These are phyloP conservation scores for Ilyonectria mors-panacis DNA, from an alignment of 2,329 filamentous ascomycete species.

Conservation along the genomic window DNA sequence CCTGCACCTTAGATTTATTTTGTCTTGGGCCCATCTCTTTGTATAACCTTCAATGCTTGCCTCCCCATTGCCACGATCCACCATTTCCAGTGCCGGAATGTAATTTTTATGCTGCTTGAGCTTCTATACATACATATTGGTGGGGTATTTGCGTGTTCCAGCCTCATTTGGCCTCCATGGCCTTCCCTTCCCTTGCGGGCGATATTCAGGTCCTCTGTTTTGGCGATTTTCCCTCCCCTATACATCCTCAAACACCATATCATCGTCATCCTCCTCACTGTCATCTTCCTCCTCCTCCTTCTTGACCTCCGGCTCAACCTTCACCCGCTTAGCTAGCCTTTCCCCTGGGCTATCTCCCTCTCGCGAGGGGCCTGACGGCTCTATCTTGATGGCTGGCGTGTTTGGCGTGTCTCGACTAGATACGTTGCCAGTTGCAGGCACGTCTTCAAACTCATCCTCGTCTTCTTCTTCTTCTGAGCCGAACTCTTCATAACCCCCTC, in stretches of 20 bases:
- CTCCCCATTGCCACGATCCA: neutral
- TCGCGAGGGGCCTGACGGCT: constrained; percentile 47
- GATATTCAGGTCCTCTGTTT: neutral
- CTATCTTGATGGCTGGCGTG: constrained; percentile 53
- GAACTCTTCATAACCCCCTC: constrained; percentile 48
- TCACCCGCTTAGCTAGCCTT: constrained; percentile 71
- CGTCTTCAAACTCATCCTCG: constrained; percentile 66
- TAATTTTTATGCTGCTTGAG: too few species aligned
- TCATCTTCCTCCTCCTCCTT: constrained; percentile 65
- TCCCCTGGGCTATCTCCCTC: constrained; percentile 56
- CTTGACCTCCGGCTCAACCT: constrained; percentile 68
- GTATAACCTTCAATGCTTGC: neutral
- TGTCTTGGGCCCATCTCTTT: neutral
- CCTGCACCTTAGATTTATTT: neutral
- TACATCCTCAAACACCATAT: constrained; percentile 74
- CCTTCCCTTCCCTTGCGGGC: constrained; percentile 1
- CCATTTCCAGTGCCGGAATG: neutral
- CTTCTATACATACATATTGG: constrained; percentile 20
- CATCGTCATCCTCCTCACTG: constrained; percentile 60
- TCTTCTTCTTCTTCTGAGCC: constrained; percentile 58
- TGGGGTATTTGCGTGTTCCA: constrained; percentile 18
- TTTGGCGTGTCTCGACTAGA: constrained; percentile 52
- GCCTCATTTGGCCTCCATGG: constrained; percentile 2
- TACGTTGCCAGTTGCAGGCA: constrained; percentile 56
- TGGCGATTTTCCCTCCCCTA: constrained; percentile 36